These are phyloP conservation scores for Articulospora tetracladia DNA, from an alignment of 495 filamentous ascomycete species.

Conservation along the genomic window DNA sequence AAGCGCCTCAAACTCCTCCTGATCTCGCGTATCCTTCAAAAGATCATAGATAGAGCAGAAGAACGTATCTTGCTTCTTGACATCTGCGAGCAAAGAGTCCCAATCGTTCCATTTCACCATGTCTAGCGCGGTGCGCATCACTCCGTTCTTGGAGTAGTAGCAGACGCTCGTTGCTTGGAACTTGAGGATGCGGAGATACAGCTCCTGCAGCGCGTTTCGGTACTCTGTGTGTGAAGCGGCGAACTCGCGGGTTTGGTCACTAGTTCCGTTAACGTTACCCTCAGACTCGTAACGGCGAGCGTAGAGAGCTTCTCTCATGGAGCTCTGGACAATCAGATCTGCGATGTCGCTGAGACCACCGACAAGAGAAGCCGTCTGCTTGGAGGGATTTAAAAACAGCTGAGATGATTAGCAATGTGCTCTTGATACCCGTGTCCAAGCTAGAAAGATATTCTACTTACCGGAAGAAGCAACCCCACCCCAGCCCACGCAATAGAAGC, in stretches of 20 bases:
- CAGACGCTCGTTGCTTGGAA: conserved; percentile 14
- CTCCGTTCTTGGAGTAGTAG: conserved; percentile 9
- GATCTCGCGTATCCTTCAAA: conserved; percentile 5
- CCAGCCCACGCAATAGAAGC: conserved; percentile 19
- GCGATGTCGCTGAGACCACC: neutral
- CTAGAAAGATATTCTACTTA: too few species aligned
- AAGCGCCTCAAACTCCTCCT: conserved; percentile 4
- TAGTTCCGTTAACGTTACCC: neutral
- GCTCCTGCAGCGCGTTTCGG: conserved; percentile 7
- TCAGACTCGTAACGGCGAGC: neutral
- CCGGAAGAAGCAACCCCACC: conserved; percentile 11
- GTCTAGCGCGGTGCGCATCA: conserved; percentile 3
- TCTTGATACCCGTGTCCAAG: too few species aligned
- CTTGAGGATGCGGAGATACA: conserved; percentile 18
- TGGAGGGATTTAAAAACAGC: conserved; percentile 5
- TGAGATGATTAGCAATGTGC: neutral
- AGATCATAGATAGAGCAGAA: conserved; percentile 1
- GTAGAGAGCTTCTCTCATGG: neutral
- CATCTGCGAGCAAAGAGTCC: conserved; percentile 10
- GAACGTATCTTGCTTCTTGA: conserved; percentile 4
- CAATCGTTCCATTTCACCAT: conserved; percentile 17
- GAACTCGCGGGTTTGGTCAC: too few species aligned
- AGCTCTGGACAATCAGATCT: neutral
- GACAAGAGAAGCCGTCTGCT: neutral
- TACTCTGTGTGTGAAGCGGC: conserved; percentile 7